Base-by-base conservation (phyloP, 768 basidiomycete genomes). In the Termitomyces sp. region DNA sequence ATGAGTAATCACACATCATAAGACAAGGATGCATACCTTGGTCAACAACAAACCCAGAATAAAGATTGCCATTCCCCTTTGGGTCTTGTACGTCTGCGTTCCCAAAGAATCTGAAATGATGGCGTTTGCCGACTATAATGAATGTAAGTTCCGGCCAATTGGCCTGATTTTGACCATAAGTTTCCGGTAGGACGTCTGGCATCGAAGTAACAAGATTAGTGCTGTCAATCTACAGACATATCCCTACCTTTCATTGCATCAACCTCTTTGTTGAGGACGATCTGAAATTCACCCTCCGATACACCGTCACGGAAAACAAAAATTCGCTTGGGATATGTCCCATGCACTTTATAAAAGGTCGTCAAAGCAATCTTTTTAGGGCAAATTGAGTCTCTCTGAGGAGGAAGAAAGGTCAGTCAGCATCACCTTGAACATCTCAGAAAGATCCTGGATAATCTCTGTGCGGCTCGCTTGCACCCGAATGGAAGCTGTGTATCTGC, bases 11-110 rank as follows among this genome's bases (percentile, higher is more conserved):
- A 24, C 28, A 12, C n/a, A 38, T 46, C 12, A 5, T 15, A 54
- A 9, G 30, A 35, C 11, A 12, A 11, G 19, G 4, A 24, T 2
- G 28, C 48, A 32, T 34, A 65, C 68, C 65, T 58, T 56, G 71
- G 55, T 86, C 84, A 32, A 84, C 76, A n/a, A 85, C 81, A 6
- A 83, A 82, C 7, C 84, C 84, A 2, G 84, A 58, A 45, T 51
- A 48, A 17, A 82, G 1, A 70, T 76, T 66, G 57, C 81, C 82
- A 55, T 86, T 86, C 1, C 84, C 84, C 56, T 74, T 78, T 44
- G 67, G 65, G 53, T 86, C 84, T 2, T 66, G 71, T 14, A 78
- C 71, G 10, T 60, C 58, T 0, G 54, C 52, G 6, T 50, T 51
- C 0, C 83, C 83, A 73, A 87, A 86, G 68, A 86, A 84, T n/a